Base-by-base conservation (phyloP, 2,329 filamentous ascomycete species). In the Fusarium sp. region DNA sequence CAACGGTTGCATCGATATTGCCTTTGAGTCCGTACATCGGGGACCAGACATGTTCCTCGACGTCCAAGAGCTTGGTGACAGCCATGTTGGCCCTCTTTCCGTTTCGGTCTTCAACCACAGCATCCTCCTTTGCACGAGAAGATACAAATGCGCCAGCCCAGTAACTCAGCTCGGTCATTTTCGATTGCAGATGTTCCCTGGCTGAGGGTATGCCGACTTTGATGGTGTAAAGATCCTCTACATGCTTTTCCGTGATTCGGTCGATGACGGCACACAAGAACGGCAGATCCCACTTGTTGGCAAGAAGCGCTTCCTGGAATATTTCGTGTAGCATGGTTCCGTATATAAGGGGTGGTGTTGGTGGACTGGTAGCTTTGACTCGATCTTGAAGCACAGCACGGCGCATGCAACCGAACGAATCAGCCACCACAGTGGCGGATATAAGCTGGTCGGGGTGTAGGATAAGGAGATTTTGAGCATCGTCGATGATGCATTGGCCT, bases 11-110 rank as follows among this genome's bases (percentile, higher is more conserved):
- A 80, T 99, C 96, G 63, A 99, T 96, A 73, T 98, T 99, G 29
- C 96, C 96, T 79, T 99, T 99, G 18, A 99, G 84, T 1, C 96
- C 96, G 77, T 97, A 99, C 89, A 94, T 95, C 1, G 96, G 96
- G 9, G 95, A 98, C 96, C 96, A 99, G 28, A 99, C 90, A 76
- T 98, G 96, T 79, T 99, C 96, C 78, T 99, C 96, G 12, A 99
- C 93, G 76, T 98, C 96, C 16, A 99, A 90, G 28, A 99, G 84
- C 77, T 98, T 99, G 75, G 91, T 97, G 71, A 99, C 90, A 71
- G 92, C 94, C 86, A 98, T 91, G 59, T 86, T 91, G 13, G 91
- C 88, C 70, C 90, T 91, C 54, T 91, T 88, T 39, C 91, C 92
- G 75, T 94, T 91, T 46, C 92, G 88, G 69, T 94, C 93, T 70